Evolutionary conservation across 2,329 filamentous ascomycete genomes (phyloP), one percentile per base, ranked within the genome.

Genomic region (Pyricularia sp.): DNA sequence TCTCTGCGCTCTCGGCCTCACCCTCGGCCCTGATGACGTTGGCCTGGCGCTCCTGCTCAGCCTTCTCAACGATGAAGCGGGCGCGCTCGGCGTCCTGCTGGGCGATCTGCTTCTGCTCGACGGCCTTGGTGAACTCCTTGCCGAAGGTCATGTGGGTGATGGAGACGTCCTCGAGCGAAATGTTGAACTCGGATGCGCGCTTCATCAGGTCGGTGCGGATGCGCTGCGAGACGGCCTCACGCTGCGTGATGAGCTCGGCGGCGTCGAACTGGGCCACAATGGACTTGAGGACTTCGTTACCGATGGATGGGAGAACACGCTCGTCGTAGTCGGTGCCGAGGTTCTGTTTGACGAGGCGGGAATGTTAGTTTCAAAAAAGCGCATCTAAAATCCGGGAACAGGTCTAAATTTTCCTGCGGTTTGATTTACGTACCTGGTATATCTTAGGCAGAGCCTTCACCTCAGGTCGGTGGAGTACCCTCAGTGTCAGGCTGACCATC

Each of bases 111-210:
- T 99, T 99, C 88, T 99, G 95, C 84, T 99, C 95, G 76, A 99
- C 95, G 73, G 95, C 95, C 81, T 92, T 92, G 71, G 95, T 99
- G 86, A 99, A 99, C 82, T 99, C 95, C 81, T 94, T 94, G 75
- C 95, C 95, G 79, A 99, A 99, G 68, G 95, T 99, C 95, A 99
- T 99, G 86, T 99, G 95, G 71, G 95, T 99, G 81, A 99, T 99
- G 78, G 93, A 97, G 70, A 99, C 95, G 78, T 99, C 95, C 82
- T 99, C 95, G 68, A 99, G 92, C 31, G 93, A 93, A 78, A 99
- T 99, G 86, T 99, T 97, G 89, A 99, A 99, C 81, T 99, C 95
- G 76, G 90, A 84, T 65, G 95, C 95, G 76, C 95, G 94, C 83
- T 91, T 93, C 78, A 95, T 90, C 66, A 99, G 89, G 79, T 99